phyloP scores from a whole-genome alignment of 371 early-diverging fungal genomes.

The Capillidium heterosporum region DNA sequence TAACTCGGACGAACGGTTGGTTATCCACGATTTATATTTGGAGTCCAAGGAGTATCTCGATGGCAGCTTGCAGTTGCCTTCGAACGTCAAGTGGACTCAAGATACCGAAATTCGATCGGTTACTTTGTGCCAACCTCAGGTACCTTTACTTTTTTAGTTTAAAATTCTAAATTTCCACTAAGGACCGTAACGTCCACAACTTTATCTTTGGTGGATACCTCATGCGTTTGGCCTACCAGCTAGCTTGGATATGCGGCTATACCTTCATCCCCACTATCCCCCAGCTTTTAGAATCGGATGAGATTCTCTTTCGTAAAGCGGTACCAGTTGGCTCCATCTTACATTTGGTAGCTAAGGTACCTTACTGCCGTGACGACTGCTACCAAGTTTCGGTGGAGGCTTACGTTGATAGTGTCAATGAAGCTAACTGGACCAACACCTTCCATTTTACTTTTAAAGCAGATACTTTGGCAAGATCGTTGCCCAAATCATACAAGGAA shows the following conservation, averaged over 20 bases:
- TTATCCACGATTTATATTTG: constrained; percentile 66
- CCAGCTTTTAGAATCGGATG: constrained; percentile 59
- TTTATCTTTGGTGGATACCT: constrained; percentile 81
- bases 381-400: constrained; percentile 56
- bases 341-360: constrained; percentile 47
- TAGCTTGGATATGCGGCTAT: constrained; percentile 46
- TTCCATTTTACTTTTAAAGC: constrained; percentile 67
- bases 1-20: constrained; percentile 53
- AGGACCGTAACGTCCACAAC: constrained; percentile 81
- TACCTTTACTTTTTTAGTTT: constrained; percentile 24
- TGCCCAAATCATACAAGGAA: constrained; percentile 61
- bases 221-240: constrained; percentile 60
- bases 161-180: constrained; percentile 46
- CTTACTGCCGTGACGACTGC: constrained; percentile 25
- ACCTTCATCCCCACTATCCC: constrained; percentile 12
- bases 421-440: constrained; percentile 48
- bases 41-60: constrained; percentile 27
- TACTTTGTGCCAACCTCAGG: constrained; percentile 54
- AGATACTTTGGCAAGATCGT: constrained; percentile 53
- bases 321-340: constrained; percentile 81
- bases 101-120: constrained; percentile 58
- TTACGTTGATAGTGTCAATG: constrained; percentile 51
- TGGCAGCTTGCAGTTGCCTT: constrained; percentile 17
- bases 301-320: constrained; percentile 68
- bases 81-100: constrained; percentile 52